Conservation (phyloP, 2,329 filamentous ascomycete genomes). For the Colletotrichum musae region DNA sequence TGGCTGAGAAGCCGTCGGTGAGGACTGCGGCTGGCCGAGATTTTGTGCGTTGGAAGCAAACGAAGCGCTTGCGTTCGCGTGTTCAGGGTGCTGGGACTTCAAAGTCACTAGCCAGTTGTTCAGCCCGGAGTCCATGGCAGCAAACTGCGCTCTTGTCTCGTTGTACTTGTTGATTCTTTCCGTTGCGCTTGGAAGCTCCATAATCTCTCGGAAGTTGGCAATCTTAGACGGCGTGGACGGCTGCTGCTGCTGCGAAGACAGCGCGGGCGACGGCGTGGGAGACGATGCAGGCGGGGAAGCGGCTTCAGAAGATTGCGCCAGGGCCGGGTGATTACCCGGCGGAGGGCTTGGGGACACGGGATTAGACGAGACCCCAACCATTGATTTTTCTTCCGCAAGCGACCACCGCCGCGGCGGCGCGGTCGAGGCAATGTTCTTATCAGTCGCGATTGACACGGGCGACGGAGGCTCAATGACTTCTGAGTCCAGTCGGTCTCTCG, state of each 20-base stretch:
- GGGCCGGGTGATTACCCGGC: slow-evolving; percentile 56
- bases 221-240: slow-evolving; percentile 52
- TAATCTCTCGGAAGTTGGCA: slow-evolving; percentile 82
- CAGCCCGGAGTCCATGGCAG: slow-evolving; percentile 82
- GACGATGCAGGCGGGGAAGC: slow-evolving; percentile 34
- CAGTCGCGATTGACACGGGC: slow-evolving; percentile 57
- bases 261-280: slow-evolving; percentile 27
- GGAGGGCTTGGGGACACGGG: slow-evolving; percentile 54
- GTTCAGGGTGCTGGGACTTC: slow-evolving; percentile 63
- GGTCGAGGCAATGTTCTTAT: slow-evolving; percentile 45
- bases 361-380: slow-evolving; percentile 52
- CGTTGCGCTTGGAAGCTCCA: slow-evolving; percentile 73
- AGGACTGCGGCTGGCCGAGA: slow-evolving; percentile 34
- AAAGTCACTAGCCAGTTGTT: slow-evolving; percentile 67
- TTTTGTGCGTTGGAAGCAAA: slow-evolving; percentile 45
- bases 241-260: slow-evolving; percentile 39
- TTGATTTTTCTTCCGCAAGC: slow-evolving; percentile 61
- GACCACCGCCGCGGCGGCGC: slow-evolving; percentile 52
- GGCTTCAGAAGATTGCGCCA: slow-evolving; percentile 34
- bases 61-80: slow-evolving; percentile 55
- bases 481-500: slow-evolving; percentile 46
- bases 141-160: slow-evolving; percentile 79
- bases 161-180: slow-evolving; percentile 84
- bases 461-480: slow-evolving; percentile 57
- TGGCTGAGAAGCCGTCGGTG: slow-evolving; percentile 45